Base-by-base conservation (phyloP, 805 yeast genomes). In the Hanseniaspora vineae region DNA sequence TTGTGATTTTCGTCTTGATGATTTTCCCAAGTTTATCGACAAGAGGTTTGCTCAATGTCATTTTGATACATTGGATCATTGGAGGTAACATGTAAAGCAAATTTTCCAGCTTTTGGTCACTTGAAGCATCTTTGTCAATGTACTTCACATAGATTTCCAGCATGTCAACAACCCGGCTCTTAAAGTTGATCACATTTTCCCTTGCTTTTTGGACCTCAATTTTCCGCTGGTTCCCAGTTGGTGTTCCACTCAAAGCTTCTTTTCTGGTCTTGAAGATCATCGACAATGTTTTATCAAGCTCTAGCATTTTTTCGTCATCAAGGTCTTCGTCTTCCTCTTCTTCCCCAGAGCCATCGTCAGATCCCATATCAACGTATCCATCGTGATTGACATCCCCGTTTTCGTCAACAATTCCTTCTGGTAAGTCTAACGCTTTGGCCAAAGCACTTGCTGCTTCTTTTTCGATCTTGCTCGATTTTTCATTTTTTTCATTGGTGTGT, bases 261-360 rank as follows among this genome's bases (percentile, higher is more conserved):
- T 80, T 78, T 55, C 97, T 76, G 56, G 87, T 90, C 57, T 82
- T 77, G 72, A 90, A 90, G 48, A 90, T 90, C 47, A 73, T 74
- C 0, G 96, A 77, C 31, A 90, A 68, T 51, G 87, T 92, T 19
- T 73, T 84, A 60, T 90, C 97, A 56, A 90, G 75, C 18, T 89
- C 94, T 81, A 88, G 79, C 97, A 90, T 90, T 61, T 88, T 88
- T 56, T 89, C 96, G 63, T 89, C 97, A 51, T 89, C 95, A 94
- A 88, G 85, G 0, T 90, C 80, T 54, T 84, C 95, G 46, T 80
- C 84, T 23, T 76, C 80, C 6, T 76, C 73, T 31, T 75, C 80
- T 31, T 69, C 37, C 15, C 15, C 37, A 33, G 9, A 33, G 9
- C 9, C 15, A n/a, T 33, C 69, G 12, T 67, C 60, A 54, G 37